Conservation (phyloP, 169 alveolate genomes). For the Amoebophrya sp. region DNA sequence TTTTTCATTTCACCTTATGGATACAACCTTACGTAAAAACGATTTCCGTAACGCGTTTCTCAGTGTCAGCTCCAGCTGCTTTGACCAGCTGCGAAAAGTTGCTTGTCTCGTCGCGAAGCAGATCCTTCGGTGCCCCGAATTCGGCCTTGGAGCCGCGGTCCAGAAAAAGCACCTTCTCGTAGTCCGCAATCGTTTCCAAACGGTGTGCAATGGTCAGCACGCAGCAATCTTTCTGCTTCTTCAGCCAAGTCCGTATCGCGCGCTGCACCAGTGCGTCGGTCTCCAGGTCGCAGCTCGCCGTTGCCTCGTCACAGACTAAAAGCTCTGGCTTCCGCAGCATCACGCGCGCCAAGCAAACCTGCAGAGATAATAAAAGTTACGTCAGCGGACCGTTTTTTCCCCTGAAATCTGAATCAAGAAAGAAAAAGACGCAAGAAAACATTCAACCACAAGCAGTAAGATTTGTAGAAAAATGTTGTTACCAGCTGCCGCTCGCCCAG, state of each 20-base stretch:
- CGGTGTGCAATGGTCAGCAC: constrained; percentile 74
- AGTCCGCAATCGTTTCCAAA: constrained; percentile 65
- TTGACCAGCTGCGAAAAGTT: not conserved
- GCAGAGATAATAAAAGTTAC: no score
- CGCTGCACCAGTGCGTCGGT: constrained; percentile 60
- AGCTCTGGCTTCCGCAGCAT: constrained; percentile 60
- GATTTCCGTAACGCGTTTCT: not conserved
- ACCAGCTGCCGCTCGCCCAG: constrained; percentile 66
- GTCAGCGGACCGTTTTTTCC: no score
- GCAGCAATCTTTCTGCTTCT: constrained; percentile 40
- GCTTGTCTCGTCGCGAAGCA: not conserved
- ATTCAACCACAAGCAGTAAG: no score
- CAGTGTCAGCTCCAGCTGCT: not conserved
- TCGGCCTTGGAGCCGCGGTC: not conserved
- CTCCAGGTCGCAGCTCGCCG: constrained; percentile 62
- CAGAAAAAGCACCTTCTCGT: constrained; percentile 44
- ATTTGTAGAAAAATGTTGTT: no score
- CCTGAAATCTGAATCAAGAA: no score
- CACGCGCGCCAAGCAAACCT: constrained; percentile 69
- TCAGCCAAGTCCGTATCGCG: constrained; percentile 50
- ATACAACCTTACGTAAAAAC: not conserved
- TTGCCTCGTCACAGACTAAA: constrained; percentile 67
- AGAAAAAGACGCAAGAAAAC: no score
- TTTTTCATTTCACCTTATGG: not conserved
- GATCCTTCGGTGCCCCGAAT: not conserved